phyloP scores from a whole-genome alignment of 306 rosid species.

The Pueraria montana region DNA sequence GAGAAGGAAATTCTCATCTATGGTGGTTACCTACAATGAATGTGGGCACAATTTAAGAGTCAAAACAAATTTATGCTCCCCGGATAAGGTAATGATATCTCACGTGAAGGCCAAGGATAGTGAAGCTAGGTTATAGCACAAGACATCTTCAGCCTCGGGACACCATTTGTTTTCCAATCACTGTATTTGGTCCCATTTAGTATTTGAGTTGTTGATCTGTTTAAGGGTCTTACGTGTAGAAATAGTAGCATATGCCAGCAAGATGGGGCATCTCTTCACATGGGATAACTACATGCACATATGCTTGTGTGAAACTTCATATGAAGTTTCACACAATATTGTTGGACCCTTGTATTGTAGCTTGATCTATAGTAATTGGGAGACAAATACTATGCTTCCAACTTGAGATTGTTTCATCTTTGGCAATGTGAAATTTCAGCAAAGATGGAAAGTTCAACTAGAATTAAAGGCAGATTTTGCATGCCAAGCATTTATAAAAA shows the following conservation, averaged over 20 bases:
- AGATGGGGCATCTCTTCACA: conserved; percentile 56
- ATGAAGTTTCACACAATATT: background rate
- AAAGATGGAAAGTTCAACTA: background rate
- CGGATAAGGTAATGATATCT: conserved; percentile 36
- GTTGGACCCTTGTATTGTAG: conserved; percentile 34
- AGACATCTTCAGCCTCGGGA: conserved; percentile 5
- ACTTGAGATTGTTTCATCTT: conserved; percentile 39
- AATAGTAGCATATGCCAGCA: conserved; percentile 30
- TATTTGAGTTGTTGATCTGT: background rate
- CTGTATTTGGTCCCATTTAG: conserved; percentile 40
- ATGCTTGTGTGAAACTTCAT: background rate
- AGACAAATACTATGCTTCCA: conserved; percentile 34
- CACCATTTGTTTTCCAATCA: conserved; percentile 29
- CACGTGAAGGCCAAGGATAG: conserved; percentile 38
- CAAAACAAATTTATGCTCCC: conserved; percentile 23
- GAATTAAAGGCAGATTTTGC: background rate
- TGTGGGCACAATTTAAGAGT: conserved; percentile 25
- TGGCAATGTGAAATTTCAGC: background rate
- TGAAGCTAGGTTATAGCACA: conserved; percentile 26
- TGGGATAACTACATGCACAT: conserved; percentile 7
- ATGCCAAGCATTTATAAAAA: background rate
- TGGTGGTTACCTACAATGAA: conserved; percentile 25
- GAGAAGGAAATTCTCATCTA: background rate
- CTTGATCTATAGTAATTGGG: conserved; percentile 19
- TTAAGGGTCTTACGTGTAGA: conserved; percentile 29